These are phyloP conservation scores for Crepidotus sp. DNA, from an alignment of 1,284 basidiomycete genomes.

Conservation along the genomic window DNA sequence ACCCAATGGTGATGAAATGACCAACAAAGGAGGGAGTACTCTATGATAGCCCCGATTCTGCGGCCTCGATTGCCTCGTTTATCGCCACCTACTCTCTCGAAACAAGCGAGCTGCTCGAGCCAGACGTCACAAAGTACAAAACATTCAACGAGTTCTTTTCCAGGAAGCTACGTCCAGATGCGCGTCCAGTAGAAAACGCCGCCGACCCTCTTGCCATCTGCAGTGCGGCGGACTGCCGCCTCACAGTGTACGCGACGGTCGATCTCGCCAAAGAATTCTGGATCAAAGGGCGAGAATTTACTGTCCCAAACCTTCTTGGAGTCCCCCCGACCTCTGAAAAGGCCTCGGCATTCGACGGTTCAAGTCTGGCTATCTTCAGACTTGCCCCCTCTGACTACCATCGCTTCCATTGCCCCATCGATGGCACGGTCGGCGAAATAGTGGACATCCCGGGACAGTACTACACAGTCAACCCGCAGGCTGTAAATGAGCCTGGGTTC, in stretches of 20 bases:
- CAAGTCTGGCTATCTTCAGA: conserved; percentile 60
- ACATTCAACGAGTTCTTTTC: conserved; percentile 83
- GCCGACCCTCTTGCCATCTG: conserved; percentile 48
- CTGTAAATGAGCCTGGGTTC: conserved; percentile 61
- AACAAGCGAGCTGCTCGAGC: conserved; percentile 54
- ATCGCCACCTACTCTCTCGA: conserved; percentile 64
- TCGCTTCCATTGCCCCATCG: conserved; percentile 74
- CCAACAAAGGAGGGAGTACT: conserved; percentile 40
- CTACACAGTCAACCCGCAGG: conserved; percentile 74
- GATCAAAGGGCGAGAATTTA: conserved; percentile 50
- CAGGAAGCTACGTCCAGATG: conserved; percentile 54
- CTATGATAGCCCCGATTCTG: conserved; percentile 47
- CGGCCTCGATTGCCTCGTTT: conserved; percentile 61
- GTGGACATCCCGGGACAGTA: conserved; percentile 48
- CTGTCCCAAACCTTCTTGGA: conserved; percentile 50
- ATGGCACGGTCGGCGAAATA: conserved; percentile 45
- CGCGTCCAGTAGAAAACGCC: conserved; percentile 56
- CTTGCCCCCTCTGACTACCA: conserved; percentile 82
- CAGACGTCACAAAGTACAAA: conserved; percentile 53
- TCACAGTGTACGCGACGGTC: conserved; percentile 60
- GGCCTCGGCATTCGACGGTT: conserved; percentile 37
- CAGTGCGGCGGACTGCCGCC: conserved; percentile 67
- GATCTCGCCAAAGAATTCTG: conserved; percentile 61
- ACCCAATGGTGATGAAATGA: background rate
- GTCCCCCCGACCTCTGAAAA: conserved; percentile 29